Evolutionary conservation across 768 basidiomycete species (phyloP), one percentile per base, ranked within the genome.

Genomic region (Termitomyces titanicus): DNA sequence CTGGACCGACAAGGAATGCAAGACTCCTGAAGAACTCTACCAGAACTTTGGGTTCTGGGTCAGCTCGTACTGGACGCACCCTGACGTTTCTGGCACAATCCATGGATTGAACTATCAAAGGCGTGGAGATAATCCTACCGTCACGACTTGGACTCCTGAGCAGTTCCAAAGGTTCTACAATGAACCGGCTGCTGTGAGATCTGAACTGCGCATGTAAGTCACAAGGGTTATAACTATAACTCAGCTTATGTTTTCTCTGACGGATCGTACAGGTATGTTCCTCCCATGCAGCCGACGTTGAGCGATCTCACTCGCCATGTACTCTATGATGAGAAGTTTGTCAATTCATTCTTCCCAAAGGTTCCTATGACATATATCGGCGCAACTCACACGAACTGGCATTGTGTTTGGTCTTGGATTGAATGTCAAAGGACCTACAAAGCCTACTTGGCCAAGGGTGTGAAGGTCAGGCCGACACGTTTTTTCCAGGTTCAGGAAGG

Each of bases 11-110:
- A 60, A 62, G 4, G 63, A 62, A 11, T 58, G 29, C 27, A 58
- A 65, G 15, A 64, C 66, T 0, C 54, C 60, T 1, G 65, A 70
- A 46, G 63, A 64, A 15, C 8, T 63, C 11, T 66, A 64, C 27
- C 42, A 51, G 15, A 59, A 59, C 15, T 72, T 72, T 55, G 39
- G 50, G 17, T 24, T 42, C n/a, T 70, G 68, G 66, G 68, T 71
- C 37, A 62, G 63, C 35, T 64, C 64, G 5, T 73, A 72, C 57
- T 69, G 62, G 42, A 57, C 64, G 18, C 55, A 57, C 7, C 61
- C 64, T 3, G 51, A 61, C n/a, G 44, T 57, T 34, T 64, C 59
- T 2, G 56, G 58, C 7, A 46, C 56, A 12, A 47, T 63, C 35
- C 51, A 55, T 5, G 59, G 55, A 2, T 51, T 73, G n/a, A 62